Evolutionary conservation across 1,139 yeast genomes (phyloP).

Genomic region (Lodderomyces beijingensis): DNA sequence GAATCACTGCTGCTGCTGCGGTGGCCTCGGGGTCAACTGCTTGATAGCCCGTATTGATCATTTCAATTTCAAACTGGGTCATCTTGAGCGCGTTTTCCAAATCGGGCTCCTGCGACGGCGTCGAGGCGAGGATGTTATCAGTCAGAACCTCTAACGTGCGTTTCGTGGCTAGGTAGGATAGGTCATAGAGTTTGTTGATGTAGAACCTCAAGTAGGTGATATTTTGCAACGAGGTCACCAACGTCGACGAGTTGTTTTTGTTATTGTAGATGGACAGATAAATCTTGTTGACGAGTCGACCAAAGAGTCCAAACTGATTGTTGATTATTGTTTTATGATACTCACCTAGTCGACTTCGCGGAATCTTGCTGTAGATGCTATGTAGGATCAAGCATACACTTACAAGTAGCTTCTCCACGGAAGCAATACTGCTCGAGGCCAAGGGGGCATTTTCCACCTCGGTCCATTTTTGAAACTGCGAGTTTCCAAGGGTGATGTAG

Average conservation of each 20-base stretch:
- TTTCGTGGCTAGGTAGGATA: constrained; percentile 4
- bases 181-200: constrained; percentile 16
- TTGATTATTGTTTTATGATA: constrained; percentile 20
- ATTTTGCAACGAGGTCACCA: constrained; percentile 28
- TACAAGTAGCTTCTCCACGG: constrained; percentile 23
- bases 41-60: constrained; percentile 22
- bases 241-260: constrained; percentile 17
- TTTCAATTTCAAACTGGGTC: constrained; percentile 23
- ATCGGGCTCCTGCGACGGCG: constrained; percentile 3
- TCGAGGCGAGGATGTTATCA: not conserved
- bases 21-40: constrained; percentile 19
- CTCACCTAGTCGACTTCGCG: constrained; percentile 9
- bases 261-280: too few species aligned
- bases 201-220: constrained; percentile 29
- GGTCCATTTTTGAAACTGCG: constrained; percentile 18
- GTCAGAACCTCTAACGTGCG: not conserved
- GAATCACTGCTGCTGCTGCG: constrained; percentile 10
- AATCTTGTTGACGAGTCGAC: too few species aligned
- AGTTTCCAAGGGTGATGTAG: constrained; percentile 4
- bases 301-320: constrained; percentile 32
- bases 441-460: not conserved
- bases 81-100: constrained; percentile 14
- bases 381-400: constrained; percentile 28
- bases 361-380: constrained; percentile 15
- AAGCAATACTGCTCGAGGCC: constrained; percentile 1